phyloP scores from a whole-genome alignment of 169 alveolate species.

The Plasmodium billcollinsi region DNA sequence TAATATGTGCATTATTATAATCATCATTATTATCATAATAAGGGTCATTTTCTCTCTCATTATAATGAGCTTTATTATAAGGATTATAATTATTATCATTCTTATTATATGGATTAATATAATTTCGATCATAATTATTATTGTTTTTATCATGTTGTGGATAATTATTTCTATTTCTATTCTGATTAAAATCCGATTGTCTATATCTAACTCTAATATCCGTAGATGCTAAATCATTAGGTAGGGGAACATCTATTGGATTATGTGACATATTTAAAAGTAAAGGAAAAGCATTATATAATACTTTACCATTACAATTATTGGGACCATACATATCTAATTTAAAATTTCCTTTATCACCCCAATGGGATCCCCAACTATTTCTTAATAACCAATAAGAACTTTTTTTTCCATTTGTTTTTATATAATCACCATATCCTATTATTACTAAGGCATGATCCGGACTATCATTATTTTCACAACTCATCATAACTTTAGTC shows the following conservation, averaged over 20 bases:
- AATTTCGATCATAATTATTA: background rate
- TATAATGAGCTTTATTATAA: background rate
- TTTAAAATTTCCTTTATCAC: slow-evolving; percentile 57
- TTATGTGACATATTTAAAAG: slow-evolving; percentile 23
- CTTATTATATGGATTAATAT: background rate
- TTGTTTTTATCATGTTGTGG: background rate
- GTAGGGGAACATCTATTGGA: slow-evolving; percentile 24
- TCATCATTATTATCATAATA: background rate
- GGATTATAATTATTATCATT: background rate
- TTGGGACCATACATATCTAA: slow-evolving; percentile 67
- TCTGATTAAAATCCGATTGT: background rate
- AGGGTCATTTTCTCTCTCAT: background rate
- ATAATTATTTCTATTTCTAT: slow-evolving; percentile 2
- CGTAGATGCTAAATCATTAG: slow-evolving; percentile 53
- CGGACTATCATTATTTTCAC: slow-evolving; percentile 57
- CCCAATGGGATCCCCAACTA: slow-evolving; percentile 74
- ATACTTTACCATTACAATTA: slow-evolving; percentile 59
- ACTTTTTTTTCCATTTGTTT: slow-evolving; percentile 48
- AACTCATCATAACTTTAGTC: slow-evolving; percentile 61
- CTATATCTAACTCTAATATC: slow-evolving; percentile 11
- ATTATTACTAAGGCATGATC: slow-evolving; percentile 78
- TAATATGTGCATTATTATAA: background rate
- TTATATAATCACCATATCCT: slow-evolving; percentile 78
- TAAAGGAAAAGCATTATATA: slow-evolving; percentile 70
- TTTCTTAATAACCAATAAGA: slow-evolving; percentile 67